These are phyloP conservation scores for Zalaria obscura DNA, from an alignment of 2,329 filamentous ascomycete genomes.

Conservation along the genomic window DNA sequence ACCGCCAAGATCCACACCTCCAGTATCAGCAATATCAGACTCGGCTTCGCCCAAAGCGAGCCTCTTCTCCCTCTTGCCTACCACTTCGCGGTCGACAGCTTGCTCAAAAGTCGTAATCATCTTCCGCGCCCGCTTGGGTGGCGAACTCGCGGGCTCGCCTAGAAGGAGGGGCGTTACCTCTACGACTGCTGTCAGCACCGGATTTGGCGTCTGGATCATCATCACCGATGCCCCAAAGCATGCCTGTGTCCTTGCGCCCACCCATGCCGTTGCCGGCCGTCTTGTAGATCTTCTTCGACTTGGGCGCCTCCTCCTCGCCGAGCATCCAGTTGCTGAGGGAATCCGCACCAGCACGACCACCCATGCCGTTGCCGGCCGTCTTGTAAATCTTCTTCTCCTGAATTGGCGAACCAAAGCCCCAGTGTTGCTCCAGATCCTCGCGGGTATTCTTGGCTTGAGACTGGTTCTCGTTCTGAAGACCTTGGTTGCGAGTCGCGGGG, in stretches of 20 bases:
- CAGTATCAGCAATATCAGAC: too few relatives aligned
- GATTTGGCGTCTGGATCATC: conserved; percentile 11
- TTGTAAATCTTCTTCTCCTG: conserved; percentile 30
- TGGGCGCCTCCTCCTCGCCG: conserved; percentile 1
- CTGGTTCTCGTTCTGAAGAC: conserved; percentile 23
- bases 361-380: conserved; percentile 42
- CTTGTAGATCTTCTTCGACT: conserved; percentile 20
- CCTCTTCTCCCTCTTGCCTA: too few relatives aligned
- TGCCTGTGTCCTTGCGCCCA: conserved; percentile 37
- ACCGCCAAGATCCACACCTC: too few relatives aligned
- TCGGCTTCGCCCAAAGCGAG: too few relatives aligned
- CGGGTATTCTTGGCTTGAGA: conserved; percentile 10
- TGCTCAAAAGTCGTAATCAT: too few relatives aligned
- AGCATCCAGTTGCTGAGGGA: neutral
- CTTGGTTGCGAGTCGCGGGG: conserved; percentile 21
- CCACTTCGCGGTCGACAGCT: too few relatives aligned
- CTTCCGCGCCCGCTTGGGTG: too few relatives aligned
- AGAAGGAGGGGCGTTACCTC: too few relatives aligned
- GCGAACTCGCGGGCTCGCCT: too few relatives aligned
- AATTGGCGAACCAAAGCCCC: conserved; percentile 15
- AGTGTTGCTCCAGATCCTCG: neutral
- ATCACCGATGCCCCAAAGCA: conserved; percentile 42
- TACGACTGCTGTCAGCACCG: too few relatives aligned
- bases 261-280: conserved; percentile 45
- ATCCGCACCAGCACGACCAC: conserved; percentile 20